Evolutionary conservation across 306 rosid species (phyloP).

Genomic region (Neltuma alba): DNA sequence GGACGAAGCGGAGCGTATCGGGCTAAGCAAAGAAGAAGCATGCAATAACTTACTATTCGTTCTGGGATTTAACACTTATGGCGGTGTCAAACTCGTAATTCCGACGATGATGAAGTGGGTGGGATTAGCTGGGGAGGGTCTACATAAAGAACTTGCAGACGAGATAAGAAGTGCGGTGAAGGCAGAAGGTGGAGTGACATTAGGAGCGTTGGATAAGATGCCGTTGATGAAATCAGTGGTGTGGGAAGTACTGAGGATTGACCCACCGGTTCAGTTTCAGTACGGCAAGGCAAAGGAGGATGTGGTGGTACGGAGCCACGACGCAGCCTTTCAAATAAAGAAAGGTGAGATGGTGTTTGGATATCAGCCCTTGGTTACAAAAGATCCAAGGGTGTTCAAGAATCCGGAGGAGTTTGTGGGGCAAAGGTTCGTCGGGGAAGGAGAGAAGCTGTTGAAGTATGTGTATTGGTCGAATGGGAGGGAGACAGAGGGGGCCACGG

Average conservation of each 20-base stretch:
- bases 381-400: constrained; percentile 60
- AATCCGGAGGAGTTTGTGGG: constrained; percentile 55
- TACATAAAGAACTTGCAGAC: constrained; percentile 48
- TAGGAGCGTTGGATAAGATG: constrained; percentile 57
- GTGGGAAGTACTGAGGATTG: constrained; percentile 63
- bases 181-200: constrained; percentile 46
- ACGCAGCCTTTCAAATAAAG: constrained; percentile 61
- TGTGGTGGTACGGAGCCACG: constrained; percentile 58
- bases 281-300: constrained; percentile 75
- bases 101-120: constrained; percentile 24
- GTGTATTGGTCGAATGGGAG: constrained; percentile 70
- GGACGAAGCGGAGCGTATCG: background rate
- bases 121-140: constrained; percentile 53
- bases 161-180: constrained; percentile 61
- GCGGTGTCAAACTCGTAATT: constrained; percentile 8
- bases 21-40: background rate
- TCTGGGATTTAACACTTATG: background rate
- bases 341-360: constrained; percentile 79
- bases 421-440: constrained; percentile 44
- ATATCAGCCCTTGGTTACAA: constrained; percentile 69
- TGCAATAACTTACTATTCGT: background rate
- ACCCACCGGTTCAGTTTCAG: constrained; percentile 77
- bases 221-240: constrained; percentile 66
- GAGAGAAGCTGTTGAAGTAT: constrained; percentile 51
- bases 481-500: constrained; percentile 53